Evolutionary conservation across 2,329 filamentous ascomycete species (phyloP), one percentile per base, ranked within the genome.

Genomic region (Annulohypoxylon truncatum): DNA sequence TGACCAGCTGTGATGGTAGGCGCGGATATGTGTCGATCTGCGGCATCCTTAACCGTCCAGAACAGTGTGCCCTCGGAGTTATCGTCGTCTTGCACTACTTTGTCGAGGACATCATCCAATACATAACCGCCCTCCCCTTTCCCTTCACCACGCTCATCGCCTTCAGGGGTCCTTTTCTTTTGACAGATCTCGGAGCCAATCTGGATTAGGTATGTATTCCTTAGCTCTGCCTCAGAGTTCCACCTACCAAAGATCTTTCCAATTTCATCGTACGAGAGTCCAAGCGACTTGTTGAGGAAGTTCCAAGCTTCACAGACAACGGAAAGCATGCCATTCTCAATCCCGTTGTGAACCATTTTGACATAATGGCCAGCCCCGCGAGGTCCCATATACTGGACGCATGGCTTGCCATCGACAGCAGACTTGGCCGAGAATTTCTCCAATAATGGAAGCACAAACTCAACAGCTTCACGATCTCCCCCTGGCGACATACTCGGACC

Each of bases 281-380:
- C 84, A 22, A 92, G 78, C 1, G 86, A 84, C 44, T 82, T 81
- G 33, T 83, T 81, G 80, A 92, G 86, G 29, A 91, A 82, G 0
- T 82, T 82, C 88, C 89, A 92, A 2, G 86, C 86, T 75, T 92
- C 90, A 12, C 85, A 85, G 4, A 91, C 82, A 0, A 84, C 82
- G 56, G 79, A 86, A 80, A 92, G 85, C 86, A 92, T 90, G 1
- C 89, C 90, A 66, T 91, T 89, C 74, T 92, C 90, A 65, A 92
- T 92, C 0, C 89, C 90, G 68, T 92, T 92, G 74, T 92, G 90
- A 3, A 92, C 84, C 89, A 92, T 92, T 80, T 93, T 92, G 40
- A 92, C 88, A 72, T 89, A 92, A 75, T 92, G 90, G 0, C 90
- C 90, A 1, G 86, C 83, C 1, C 90, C 89, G 0, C 86, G 86